Evolutionary conservation across 345 rosid species (phyloP).

Genomic region (Draba incana): DNA sequence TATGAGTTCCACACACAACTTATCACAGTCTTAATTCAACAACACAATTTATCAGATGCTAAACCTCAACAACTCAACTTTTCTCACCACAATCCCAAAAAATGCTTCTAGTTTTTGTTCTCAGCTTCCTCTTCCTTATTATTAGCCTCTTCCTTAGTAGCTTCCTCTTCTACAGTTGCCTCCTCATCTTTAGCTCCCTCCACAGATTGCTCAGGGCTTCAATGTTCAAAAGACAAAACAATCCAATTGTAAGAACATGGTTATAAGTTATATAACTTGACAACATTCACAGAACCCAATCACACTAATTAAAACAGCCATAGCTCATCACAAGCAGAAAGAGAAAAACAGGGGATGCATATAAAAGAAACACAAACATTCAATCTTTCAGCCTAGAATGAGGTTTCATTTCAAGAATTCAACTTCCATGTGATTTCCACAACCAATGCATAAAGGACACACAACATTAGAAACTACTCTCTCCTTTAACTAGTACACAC

Average conservation of each 20-base stretch:
- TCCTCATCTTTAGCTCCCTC: slow-evolving; percentile 26
- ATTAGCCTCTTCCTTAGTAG: slow-evolving; percentile 15
- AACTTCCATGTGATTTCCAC: neutral
- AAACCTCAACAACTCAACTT: slow-evolving; percentile 20
- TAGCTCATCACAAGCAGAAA: neutral
- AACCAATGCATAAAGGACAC: neutral
- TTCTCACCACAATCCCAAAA: slow-evolving; percentile 9
- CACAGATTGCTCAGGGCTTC: slow-evolving; percentile 36
- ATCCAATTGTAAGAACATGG: neutral
- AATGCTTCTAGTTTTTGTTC: slow-evolving; percentile 13
- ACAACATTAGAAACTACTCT: neutral
- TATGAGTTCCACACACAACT: slow-evolving; percentile 27
- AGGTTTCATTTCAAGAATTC: neutral
- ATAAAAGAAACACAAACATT: neutral
- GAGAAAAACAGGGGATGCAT: neutral
- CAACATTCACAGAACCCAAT: neutral
- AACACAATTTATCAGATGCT: slow-evolving; percentile 32
- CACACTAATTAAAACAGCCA: slow-evolving; percentile 2
- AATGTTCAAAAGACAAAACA: slow-evolving; percentile 23
- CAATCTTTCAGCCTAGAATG: neutral
- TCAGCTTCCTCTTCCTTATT: neutral
- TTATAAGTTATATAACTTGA: neutral
- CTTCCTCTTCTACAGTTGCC: slow-evolving; percentile 30
- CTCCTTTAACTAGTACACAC: neutral
- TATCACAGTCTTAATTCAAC: slow-evolving; percentile 6